Evolutionary conservation across 2,329 filamentous ascomycete species (phyloP), one percentile per base, ranked within the genome.

Genomic region (Pyrenochaeta sp.): DNA sequence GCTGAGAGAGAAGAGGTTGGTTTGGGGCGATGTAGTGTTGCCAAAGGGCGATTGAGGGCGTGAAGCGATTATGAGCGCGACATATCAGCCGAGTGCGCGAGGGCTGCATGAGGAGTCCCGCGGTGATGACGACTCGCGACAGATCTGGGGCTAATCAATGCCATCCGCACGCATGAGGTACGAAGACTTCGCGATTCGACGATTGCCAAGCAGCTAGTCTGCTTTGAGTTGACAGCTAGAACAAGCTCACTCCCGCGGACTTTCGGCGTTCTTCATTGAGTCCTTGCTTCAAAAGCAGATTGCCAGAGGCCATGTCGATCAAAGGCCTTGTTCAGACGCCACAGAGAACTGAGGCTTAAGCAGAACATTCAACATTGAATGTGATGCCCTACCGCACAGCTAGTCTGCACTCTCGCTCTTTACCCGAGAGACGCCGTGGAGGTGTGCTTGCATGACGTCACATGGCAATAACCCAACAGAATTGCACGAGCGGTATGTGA

Each of bases 41-140:
- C 70, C 69, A 75, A 21, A 75, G 61, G 23, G 58, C 65, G 42
- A 60, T 51, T 12, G 72, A 64, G 7, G 69, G 69, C 46, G 57
- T 63, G 52, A 74, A 75, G 42, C 63, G 61, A 41, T 75, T 71
- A 51, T 61, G 61, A 31, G 73, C 68, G 56, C 66, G 63, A 58
- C 74, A 75, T 64, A 63, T 58, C 35, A 64, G 64, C 33, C 66
- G 62, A 29, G 52, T 39, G 41, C 50, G 60, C 43, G 60, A 57
- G 41, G 59, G 54, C 53, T 67, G 68, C 69, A 72, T 74, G 59
- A 44, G 52, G 56, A 64, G 52, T 51, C 51, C 42, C n/a, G 55
- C 52, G 41, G 49, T 18, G 35, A 36, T 39, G 51, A 44, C 49
- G 39, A 44, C 39, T 36, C 29, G 51, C 43, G 29, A 46, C 42